Evolutionary conservation across 2,329 filamentous ascomycete species (phyloP), one percentile per base, ranked within the genome.

Genomic region (Kalmusia sp.): DNA sequence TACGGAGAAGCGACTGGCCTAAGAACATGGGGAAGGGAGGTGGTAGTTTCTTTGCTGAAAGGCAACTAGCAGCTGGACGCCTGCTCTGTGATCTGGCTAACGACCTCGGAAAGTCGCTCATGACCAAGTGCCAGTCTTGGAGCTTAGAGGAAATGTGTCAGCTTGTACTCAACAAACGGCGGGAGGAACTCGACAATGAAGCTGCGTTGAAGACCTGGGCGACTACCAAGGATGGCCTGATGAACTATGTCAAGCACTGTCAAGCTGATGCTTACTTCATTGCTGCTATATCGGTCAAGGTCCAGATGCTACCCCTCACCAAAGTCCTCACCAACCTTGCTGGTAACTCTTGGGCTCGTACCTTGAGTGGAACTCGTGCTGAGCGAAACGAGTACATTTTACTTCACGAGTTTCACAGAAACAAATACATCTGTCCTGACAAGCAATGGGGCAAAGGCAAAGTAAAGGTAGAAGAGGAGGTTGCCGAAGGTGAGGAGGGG

Each of bases 311-410:
- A 38, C 91, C 95, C 12, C 79, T 99, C 49, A 96, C 93, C 19
- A 98, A 97, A 74, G 91, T 97, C 43, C 80, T 99, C 59, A 99
- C 95, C 12, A 98, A 98, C 67, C 81, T 99, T 72, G 95, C 95
- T 57, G 95, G 95, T 64, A 99, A 99, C 75, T 98, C 95, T 1
- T 99, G 95, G 95, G 93, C 93, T 49, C 87, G 95, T 71, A 99
- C 95, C 2, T 80, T 99, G 34, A 97, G 92, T 31, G 95, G 95
- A 75, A 99, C 95, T 17, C 89, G 95, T 70, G 95, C 95, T 7
- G 95, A 99, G 79, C 90, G 95, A 30, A 99, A 99, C 77, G 95
- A 99, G 77, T 99, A 96, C 82, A 99, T 99, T 91, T 70, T 99
- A 70, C 84, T 99, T 4, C 95, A 99, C 65, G 93, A 98, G 69